Conservation (phyloP, 352 stramenopile genomes). For the Globisporangium radiosum region DNA sequence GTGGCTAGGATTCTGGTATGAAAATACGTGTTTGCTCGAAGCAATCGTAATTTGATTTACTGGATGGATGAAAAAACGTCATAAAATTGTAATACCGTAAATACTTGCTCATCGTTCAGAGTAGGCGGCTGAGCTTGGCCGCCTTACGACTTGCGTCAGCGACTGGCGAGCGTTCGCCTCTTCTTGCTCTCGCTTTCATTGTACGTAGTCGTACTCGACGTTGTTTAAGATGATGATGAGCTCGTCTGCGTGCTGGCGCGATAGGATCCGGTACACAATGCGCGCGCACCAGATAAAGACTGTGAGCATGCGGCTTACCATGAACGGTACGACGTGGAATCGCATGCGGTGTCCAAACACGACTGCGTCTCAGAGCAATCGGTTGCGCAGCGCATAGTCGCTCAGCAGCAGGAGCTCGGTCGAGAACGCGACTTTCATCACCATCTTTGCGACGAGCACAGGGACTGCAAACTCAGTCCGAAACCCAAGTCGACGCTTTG, state of each 20-base stretch:
- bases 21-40: not conserved
- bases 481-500: slow-evolving; percentile 5
- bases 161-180: not conserved
- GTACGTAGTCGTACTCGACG: slow-evolving; percentile 10
- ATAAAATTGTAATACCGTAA: not conserved
- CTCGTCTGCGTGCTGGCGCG: slow-evolving; percentile 2
- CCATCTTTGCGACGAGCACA: slow-evolving; percentile 8
- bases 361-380: slow-evolving; percentile 2
- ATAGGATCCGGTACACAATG: slow-evolving; percentile 4
- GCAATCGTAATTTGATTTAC: not conserved
- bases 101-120: not conserved
- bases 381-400: slow-evolving; percentile 12
- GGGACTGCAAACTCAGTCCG: not conserved
- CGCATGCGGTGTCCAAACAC: slow-evolving; percentile 1
- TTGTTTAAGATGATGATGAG: slow-evolving; percentile 4
- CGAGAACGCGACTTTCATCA: slow-evolving; percentile 7
- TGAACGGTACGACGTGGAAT: slow-evolving; percentile 9
- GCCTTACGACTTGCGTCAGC: not conserved
- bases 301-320: slow-evolving; percentile 10
- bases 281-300: slow-evolving; percentile 11
- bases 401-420: slow-evolving; percentile 13
- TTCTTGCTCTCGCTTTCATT: not conserved
- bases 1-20: too few relatives aligned
- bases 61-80: not conserved
- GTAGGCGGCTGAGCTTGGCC: slow-evolving; percentile 1